Base-by-base conservation (phyloP, 2,329 filamentous ascomycete species). In the Epicoccum nigrum region DNA sequence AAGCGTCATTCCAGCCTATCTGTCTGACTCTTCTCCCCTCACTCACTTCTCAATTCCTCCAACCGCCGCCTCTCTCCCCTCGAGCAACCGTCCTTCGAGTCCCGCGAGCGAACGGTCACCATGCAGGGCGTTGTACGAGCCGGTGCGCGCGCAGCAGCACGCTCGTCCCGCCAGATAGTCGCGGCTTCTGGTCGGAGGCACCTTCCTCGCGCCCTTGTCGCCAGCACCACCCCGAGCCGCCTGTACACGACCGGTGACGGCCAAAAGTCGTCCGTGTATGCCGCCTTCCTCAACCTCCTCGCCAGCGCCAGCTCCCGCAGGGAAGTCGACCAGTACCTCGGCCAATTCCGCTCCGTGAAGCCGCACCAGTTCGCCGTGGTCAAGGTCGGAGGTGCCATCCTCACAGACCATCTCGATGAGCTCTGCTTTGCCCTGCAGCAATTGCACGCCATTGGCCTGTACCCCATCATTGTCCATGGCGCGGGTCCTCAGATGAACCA, bases 341-440 rank as follows among this genome's bases (percentile, higher is more conserved):
- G 92, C 62, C 92, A 97, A 74, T 99, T 99, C 81, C 94, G 89
- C 63, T 96, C 92, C 27, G 92, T 97, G 56, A 94, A 92, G 35
- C 96, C 92, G 28, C 92, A 97, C 79, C 92, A 96, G 71, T 99
- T 97, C 74, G 93, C 92, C 62, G 93, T 99, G 40, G 96, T 99
- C 77, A 99, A 99, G 81, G 93, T 97, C 48, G 94, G 93, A 56
- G 94, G 93, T 56, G 94, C 93, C 58, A 97, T 97, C 68, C 83
- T 99, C 67, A 96, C 91, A 54, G 92, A 97, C 72, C 89, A 97
- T 75, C 83, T 97, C 48, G 89, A 96, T 73, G 92, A 92, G 67
- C 85, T 99, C 48, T 96, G 91, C 70, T 88, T 89, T 47, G 92
- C 90, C 41, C 82, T 97, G 52, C 88, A 91, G 21, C 95, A 97